Percentiles rank a stretch among this genome's conserved stretches.
phyloP scores from a whole-genome alignment of 495 filamentous ascomycete genomes.

The Lophiotrema nucula region DNA sequence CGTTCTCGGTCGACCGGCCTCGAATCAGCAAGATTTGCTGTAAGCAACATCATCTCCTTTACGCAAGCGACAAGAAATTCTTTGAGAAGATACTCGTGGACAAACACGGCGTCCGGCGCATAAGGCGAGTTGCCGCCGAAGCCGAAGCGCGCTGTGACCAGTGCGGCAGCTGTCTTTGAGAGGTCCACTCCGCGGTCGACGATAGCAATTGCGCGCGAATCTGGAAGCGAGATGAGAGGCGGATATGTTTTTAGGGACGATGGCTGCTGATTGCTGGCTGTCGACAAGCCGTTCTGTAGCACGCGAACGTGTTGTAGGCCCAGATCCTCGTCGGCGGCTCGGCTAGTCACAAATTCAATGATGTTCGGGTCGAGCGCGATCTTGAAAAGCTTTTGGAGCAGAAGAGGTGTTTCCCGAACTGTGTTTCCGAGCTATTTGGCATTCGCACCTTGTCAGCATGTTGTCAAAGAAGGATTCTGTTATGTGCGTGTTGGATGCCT shows the following conservation, averaged over 20 bases:
- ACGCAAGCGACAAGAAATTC: constrained; percentile 46
- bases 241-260: constrained; percentile 15
- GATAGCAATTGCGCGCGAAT: constrained; percentile 46
- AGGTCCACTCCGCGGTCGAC: constrained; percentile 55
- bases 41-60: constrained; percentile 30
- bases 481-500: no score
- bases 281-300: background rate
- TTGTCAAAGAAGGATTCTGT: no score
- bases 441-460: no score
- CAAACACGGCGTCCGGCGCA: constrained; percentile 54
- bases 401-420: constrained; percentile 32
- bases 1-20: background rate
- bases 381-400: constrained; percentile 46
- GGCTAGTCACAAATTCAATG: no score
- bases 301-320: constrained; percentile 27
- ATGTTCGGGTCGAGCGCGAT: constrained; percentile 49
- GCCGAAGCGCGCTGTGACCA: constrained; percentile 51
- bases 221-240: constrained; percentile 32
- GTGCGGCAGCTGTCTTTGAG: constrained; percentile 44
- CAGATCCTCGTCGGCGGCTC: no score
- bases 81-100: constrained; percentile 56
- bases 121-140: constrained; percentile 53
- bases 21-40: background rate
- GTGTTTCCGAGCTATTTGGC: constrained; percentile 44
- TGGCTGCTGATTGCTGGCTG: constrained; percentile 15